Evolutionary conservation across 805 yeast genomes (phyloP).

Genomic region (Yamadazyma sp.): DNA sequence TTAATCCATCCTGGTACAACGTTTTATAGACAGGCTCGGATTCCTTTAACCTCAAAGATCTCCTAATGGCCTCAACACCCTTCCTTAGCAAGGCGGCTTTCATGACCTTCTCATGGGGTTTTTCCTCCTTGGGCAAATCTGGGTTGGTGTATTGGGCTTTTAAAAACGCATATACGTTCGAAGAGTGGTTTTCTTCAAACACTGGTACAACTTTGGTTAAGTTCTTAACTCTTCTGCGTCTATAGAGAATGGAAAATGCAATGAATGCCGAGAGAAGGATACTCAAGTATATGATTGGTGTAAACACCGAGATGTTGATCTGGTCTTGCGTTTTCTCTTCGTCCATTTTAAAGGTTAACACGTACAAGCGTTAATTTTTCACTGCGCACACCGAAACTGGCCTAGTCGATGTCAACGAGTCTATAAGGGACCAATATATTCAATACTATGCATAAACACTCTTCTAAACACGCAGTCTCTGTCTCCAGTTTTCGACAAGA

Average conservation of each 20-base stretch:
- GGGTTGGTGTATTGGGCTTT: constrained; percentile 47
- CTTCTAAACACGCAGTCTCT: constrained; percentile 4
- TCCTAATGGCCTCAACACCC: constrained; percentile 84
- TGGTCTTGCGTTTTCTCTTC: constrained; percentile 21
- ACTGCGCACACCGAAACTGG: too few species aligned
- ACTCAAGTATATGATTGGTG: constrained; percentile 76
- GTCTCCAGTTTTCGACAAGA: constrained; percentile 1
- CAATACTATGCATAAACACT: neutral
- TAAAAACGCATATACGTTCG: constrained; percentile 61
- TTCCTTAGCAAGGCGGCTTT: constrained; percentile 58
- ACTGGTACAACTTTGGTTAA: constrained; percentile 66
- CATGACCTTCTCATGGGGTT: constrained; percentile 75
- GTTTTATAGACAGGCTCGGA: constrained; percentile 64
- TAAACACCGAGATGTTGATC: constrained; percentile 42
- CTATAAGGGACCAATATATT: too few species aligned
- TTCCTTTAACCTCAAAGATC: constrained; percentile 81
- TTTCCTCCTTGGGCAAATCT: constrained; percentile 33
- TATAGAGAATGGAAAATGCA: constrained; percentile 67
- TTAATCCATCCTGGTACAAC: constrained; percentile 82
- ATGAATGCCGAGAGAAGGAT: constrained; percentile 65
- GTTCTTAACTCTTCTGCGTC: constrained; percentile 53
- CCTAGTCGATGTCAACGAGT: too few species aligned
- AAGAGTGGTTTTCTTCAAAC: constrained; percentile 66
- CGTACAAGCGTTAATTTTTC: constrained; percentile 6
- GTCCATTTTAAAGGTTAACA: constrained; percentile 12